Evolutionary conservation across 108 stramenopile species (phyloP), one percentile per base, ranked within the genome.

Genomic region (Chaetoceros muelleri): DNA sequence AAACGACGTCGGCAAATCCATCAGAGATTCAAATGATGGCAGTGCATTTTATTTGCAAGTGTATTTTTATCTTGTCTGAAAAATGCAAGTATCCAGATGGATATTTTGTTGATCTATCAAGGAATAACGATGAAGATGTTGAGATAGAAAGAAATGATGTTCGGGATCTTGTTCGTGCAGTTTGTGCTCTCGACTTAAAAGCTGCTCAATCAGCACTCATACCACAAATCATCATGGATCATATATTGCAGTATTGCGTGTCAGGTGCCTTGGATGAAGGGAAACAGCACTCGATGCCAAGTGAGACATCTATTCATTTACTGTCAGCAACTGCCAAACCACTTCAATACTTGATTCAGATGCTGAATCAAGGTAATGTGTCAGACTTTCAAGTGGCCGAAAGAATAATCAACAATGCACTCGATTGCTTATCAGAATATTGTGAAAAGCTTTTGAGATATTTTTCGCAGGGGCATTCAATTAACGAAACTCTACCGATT

Each of bases 121-220:
- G 55, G 1, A 46, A 78, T 30, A 83, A 66, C 28, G 84, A 85
- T 45, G 90, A 91, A 50, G 85, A 87, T n/a, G 18, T 81, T n/a
- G 90, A 91, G 67, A 83, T 74, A 30, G 83, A 87, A 53, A 46
- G 84, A 28, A 91, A 87, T 31, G 90, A 91, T 44, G 71, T 91
- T 2, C 65, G 90, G 24, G 90, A 91, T 60, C 62, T 91, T 8
- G 48, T 80, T 3, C 78, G 90, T 8, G 69, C 82, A n/a, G 49
- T 90, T 7, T 60, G 73, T 24, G 52, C 46, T 24, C 57, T 62
- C 21, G 69, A 74, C 46, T 28, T 45, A 31, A 57, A 46, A 7
- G 45, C 49, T 54, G 44, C 44, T 59, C 13, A 5, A 40, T 40
- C 8, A 10, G 8, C 5, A 16, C 10, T 16, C 5, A 10, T 16